Evolutionary conservation across 192 early-diverging fungal genomes (phyloP).

Genomic region (Pecoramyces ruminantium): DNA sequence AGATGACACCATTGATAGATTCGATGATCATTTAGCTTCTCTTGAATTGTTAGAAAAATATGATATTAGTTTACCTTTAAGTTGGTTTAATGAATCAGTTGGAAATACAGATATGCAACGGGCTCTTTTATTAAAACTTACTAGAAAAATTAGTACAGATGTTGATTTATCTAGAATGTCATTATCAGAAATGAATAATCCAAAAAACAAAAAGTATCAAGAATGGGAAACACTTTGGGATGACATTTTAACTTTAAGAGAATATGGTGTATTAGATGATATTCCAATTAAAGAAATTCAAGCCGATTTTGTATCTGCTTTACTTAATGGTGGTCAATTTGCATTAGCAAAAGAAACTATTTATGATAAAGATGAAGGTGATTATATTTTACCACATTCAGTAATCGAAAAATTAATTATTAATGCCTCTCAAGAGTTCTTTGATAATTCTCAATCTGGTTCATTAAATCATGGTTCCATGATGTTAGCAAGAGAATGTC

Average conservation of each 20-base stretch:
- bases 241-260: conserved; percentile 37
- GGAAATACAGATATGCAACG: conserved; percentile 23
- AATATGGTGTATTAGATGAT: conserved; percentile 26
- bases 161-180: conserved; percentile 17
- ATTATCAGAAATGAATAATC: conserved; percentile 21
- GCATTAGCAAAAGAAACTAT: conserved; percentile 24
- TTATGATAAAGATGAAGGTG: conserved; percentile 20
- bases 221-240: conserved; percentile 46
- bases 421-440: conserved; percentile 51
- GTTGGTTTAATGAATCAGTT: conserved; percentile 35
- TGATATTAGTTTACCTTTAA: conserved; percentile 27
- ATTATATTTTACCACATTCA: conserved; percentile 13
- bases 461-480: conserved; percentile 45
- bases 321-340: conserved; percentile 43
- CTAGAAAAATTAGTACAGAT: not conserved
- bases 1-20: conserved; percentile 15
- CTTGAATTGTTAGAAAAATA: conserved; percentile 43
- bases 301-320: conserved; percentile 32
- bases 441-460: conserved; percentile 51
- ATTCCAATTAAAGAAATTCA: conserved; percentile 35
- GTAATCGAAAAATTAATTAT: conserved; percentile 42
- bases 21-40: conserved; percentile 39
- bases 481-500: conserved; percentile 54
- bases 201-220: conserved; percentile 38
- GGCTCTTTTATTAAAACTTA: conserved; percentile 27